Evolutionary conservation across 2,329 filamentous ascomycete species (phyloP).

Genomic region (Pestalotiopsis sp.): DNA sequence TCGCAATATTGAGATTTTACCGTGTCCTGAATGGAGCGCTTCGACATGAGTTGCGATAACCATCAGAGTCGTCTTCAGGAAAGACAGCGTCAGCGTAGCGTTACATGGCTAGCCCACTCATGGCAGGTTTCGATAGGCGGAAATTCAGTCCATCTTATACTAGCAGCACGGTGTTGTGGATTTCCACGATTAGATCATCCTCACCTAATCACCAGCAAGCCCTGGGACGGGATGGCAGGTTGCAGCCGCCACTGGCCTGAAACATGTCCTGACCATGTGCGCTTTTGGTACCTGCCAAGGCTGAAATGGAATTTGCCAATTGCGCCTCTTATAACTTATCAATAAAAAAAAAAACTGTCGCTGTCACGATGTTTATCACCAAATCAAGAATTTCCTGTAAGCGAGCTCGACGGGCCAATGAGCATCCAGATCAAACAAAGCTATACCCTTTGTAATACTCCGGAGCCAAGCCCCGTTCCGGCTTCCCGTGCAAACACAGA

Average conservation of each 20-base stretch:
- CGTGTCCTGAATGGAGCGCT: no score
- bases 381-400: neutral
- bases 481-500: neutral
- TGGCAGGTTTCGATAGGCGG: neutral
- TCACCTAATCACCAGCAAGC: neutral
- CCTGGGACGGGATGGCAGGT: neutral
- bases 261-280: neutral
- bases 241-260: neutral
- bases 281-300: neutral
- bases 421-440: neutral
- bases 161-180: neutral
- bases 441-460: conserved; percentile 6
- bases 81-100: neutral
- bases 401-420: neutral
- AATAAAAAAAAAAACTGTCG: neutral
- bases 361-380: neutral
- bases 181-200: neutral
- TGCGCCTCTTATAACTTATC: neutral
- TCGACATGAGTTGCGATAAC: no score
- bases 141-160: neutral
- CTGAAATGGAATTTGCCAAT: neutral
- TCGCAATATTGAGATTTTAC: no score
- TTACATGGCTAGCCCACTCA: neutral
- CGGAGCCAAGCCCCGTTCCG: conserved; percentile 4
- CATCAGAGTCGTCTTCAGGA: no score